Base-by-base conservation (phyloP, 768 basidiomycete genomes). In the Tubosaeta sp. region DNA sequence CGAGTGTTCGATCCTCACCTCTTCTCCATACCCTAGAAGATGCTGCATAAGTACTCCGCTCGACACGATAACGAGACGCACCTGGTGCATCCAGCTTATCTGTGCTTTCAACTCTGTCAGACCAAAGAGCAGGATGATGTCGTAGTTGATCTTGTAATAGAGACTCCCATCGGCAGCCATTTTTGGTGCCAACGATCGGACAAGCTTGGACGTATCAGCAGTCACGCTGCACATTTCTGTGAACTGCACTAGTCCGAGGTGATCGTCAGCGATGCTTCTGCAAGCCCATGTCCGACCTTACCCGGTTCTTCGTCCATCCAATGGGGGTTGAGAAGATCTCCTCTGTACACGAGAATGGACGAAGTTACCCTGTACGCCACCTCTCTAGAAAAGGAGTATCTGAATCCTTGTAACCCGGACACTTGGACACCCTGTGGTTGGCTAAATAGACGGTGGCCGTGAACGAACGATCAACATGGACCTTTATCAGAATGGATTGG, bases 51-150 rank as follows among this genome's bases (percentile, higher is more conserved):
- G 38, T 19, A 9, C 9, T 35, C 2, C 13, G 22, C 16, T 6
- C 2, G 5, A 45, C 10, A 7, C 11, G 4, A 45, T 22, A 11
- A 31, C 5, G 11, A 16, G 26, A 53, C 56, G 37, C 13, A 61
- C 62, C 59, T 27, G 32, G 19, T 77, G 68, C n/a, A 58, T 59
- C 78, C 78, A 79, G 6, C 67, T 59, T 31, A 77, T 68, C 31
- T 77, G 73, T 0, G 76, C 78, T 57, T 75, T 73, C 38, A 78
- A 51, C 48, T 79, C 78, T 0, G 77, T 74, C 5, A 70, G 50
- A 0, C 76, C 77, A 46, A 76, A 73, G 7, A 69, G 61, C 19
- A 79, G 46, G 16, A 77, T 53, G 4, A 78, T 59, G 4, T 72
- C 65, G 41, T 64, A 73, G 0, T 59, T 26, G 26, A 65, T 45